Evolutionary conservation across 2,329 filamentous ascomycete species (phyloP).

Genomic region (Moelleriella libera): DNA sequence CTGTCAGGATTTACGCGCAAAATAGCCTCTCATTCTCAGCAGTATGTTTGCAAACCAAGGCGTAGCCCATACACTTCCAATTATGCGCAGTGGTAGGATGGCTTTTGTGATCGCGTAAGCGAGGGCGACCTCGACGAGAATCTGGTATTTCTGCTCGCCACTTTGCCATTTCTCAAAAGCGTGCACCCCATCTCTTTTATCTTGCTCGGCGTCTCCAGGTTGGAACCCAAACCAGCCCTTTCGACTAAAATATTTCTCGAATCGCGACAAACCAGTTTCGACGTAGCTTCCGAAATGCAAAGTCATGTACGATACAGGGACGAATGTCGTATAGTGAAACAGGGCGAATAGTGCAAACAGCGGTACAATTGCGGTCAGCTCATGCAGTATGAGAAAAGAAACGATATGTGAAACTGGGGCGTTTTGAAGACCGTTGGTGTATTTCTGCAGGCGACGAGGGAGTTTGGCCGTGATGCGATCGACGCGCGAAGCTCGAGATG

Average conservation of each 20-base stretch:
- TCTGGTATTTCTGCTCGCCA: constrained; percentile 33
- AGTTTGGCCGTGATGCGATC: constrained; percentile 37
- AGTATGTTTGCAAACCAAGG: constrained; percentile 76
- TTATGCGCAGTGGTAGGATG: constrained; percentile 62
- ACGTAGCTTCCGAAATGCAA: constrained; percentile 35
- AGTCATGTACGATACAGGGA: constrained; percentile 44
- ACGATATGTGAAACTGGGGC: constrained; percentile 74
- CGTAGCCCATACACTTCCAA: constrained; percentile 72
- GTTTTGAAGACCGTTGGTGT: constrained; percentile 54
- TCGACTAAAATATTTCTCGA: constrained; percentile 60
- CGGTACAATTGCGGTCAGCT: constrained; percentile 76
- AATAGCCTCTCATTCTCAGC: constrained; percentile 22
- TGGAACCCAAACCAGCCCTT: constrained; percentile 70
- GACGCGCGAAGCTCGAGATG: constrained; percentile 20
- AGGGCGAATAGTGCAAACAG: constrained; percentile 57
- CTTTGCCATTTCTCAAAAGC: constrained; percentile 21
- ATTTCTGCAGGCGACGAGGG: constrained; percentile 52
- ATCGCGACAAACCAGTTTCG: constrained; percentile 53
- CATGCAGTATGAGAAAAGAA: constrained; percentile 81
- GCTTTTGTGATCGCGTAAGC: constrained; percentile 87
- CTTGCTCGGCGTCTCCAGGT: constrained; percentile 11
- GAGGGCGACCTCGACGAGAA: constrained; percentile 61
- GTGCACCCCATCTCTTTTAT: constrained; percentile 10
- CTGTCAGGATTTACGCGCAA: constrained; percentile 14
- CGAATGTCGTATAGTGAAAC: constrained; percentile 70